Conservation (phyloP, 352 stramenopile species). For the Phytophthora macrochlamydospora region DNA sequence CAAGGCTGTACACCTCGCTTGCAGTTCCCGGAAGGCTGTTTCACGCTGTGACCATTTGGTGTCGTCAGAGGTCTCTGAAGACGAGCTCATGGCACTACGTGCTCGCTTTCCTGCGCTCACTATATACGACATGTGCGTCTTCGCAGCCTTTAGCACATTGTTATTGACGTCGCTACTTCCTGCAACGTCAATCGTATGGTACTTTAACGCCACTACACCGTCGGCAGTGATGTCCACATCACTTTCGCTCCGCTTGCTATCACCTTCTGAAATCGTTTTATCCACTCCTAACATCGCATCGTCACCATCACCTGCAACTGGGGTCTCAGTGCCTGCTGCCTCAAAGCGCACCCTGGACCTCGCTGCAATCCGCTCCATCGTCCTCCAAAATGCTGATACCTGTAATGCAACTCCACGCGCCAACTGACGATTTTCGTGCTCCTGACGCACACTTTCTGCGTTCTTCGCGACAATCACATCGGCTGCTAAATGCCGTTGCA, state of each 20-base stretch:
- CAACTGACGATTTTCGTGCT: slow-evolving; percentile 70
- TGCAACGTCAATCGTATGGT: slow-evolving; percentile 45
- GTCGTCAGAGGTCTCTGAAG: slow-evolving; percentile 6
- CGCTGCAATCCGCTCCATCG: slow-evolving; percentile 84
- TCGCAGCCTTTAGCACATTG: slow-evolving; percentile 21
- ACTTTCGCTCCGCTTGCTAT: slow-evolving; percentile 27
- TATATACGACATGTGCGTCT: slow-evolving; percentile 50
- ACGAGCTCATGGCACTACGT: slow-evolving; percentile 48
- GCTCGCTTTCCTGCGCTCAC: slow-evolving; percentile 50
- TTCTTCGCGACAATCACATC: slow-evolving; percentile 75
- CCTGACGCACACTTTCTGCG: slow-evolving; percentile 65
- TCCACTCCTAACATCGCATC: slow-evolving; percentile 8
- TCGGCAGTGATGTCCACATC: slow-evolving; percentile 17
- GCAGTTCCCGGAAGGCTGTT: slow-evolving; percentile 31
- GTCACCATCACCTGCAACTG: slow-evolving; percentile 10
- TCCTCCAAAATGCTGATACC: slow-evolving; percentile 83
- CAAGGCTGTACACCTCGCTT: slow-evolving; percentile 27
- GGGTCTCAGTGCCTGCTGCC: slow-evolving; percentile 27
- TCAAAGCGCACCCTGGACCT: slow-evolving; percentile 80
- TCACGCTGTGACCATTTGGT: slow-evolving; percentile 24
- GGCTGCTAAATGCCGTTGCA: slow-evolving; percentile 64
- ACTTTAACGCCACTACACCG: slow-evolving; percentile 35
- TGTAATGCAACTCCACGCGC: slow-evolving; percentile 70
- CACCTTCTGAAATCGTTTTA: slow-evolving; percentile 19
- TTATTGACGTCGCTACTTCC: slow-evolving; percentile 19